These are phyloP conservation scores for Cadophora malorum DNA, from an alignment of 2,329 filamentous ascomycete genomes.

Conservation along the genomic window DNA sequence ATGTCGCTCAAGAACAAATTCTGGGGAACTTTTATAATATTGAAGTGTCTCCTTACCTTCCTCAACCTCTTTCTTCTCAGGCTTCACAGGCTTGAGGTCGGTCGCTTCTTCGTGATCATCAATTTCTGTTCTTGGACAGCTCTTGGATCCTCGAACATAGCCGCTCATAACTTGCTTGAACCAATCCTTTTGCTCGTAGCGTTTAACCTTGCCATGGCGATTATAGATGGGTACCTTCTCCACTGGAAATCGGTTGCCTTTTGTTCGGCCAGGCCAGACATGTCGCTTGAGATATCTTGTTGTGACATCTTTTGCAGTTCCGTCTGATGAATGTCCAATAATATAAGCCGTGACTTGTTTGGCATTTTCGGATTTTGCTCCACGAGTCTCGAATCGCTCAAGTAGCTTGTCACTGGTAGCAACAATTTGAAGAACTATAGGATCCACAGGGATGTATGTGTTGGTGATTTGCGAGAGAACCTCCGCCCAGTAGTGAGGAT, in stretches of 20 bases:
- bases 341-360: constrained; percentile 93
- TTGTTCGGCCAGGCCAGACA: constrained; percentile 86
- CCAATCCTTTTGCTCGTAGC: constrained; percentile 85
- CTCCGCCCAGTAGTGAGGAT: constrained; percentile 93
- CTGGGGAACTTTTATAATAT: constrained; percentile 84
- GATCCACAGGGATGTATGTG: constrained; percentile 80
- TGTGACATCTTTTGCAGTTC: constrained; percentile 93
- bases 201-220: constrained; percentile 75
- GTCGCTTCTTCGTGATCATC: constrained; percentile 82
- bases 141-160: constrained; percentile 63
- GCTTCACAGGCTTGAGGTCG: constrained; percentile 75
- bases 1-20: constrained; percentile 86
- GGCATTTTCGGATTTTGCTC: constrained; percentile 80
- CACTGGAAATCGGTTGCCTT: constrained; percentile 77
- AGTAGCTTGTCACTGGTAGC: constrained; percentile 76
- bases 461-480: constrained; percentile 82
- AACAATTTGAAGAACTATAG: constrained; percentile 69
- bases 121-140: constrained; percentile 66
- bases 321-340: constrained; percentile 81
- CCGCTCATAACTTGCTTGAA: constrained; percentile 80
- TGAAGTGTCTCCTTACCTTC: constrained; percentile 84
- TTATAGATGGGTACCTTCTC: constrained; percentile 85
- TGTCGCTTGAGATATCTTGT: constrained; percentile 86
- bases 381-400: constrained; percentile 80
- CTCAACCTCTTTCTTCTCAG: constrained; percentile 74